Base-by-base conservation (phyloP, 495 filamentous ascomycete species). In the Xylaria longipes region DNA sequence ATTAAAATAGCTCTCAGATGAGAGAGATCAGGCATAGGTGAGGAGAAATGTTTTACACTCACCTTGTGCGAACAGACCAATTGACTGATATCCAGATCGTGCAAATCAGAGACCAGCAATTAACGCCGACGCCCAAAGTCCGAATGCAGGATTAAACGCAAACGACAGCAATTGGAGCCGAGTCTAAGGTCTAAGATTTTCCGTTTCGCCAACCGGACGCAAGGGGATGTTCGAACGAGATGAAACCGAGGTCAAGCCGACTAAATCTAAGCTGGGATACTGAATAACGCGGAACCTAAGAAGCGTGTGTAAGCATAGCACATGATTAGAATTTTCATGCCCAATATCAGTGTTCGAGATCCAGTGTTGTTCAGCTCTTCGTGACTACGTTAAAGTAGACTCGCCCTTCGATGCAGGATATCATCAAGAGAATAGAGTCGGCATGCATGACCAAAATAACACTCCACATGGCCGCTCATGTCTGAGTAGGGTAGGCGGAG, bases 21-120 rank as follows among this genome's bases (percentile, higher is more conserved):
- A 45, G 15, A 17, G 9, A 56, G n/a, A 57, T 14, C 9, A 9
- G 22, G 22, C 45, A 15, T 45, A 29, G 35, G 22, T 29, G 27
- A n/a, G 2, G 7, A 39, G 25, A 68, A 22, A 31, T 27, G 11
- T 60, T 56, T 25, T 5, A 9, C 79, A 80, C 82, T 80, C 74
- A 80, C 81, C 78, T 76, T 76, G 80, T 73, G 75, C 73, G 73
- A 74, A 74, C 65, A 68, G 66, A 75, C 71, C 76, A 73, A 70
- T 52, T 61, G 71, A 71, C 71, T 71, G 56, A 74, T 78, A 77
- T 78, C 75, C 71, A 72, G 74, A 78, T 75, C 71, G 70, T 70
- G 57, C 70, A 78, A 75, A 71, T 77, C 70, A 74, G 76, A 78
- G 73, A 78, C 71, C 73, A 74, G 74, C 74, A 71, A 74, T 76